These are phyloP conservation scores for Chrysanthemum lavandulifolium DNA, from an alignment of 129 eudicot genomes.

Conservation along the genomic window DNA sequence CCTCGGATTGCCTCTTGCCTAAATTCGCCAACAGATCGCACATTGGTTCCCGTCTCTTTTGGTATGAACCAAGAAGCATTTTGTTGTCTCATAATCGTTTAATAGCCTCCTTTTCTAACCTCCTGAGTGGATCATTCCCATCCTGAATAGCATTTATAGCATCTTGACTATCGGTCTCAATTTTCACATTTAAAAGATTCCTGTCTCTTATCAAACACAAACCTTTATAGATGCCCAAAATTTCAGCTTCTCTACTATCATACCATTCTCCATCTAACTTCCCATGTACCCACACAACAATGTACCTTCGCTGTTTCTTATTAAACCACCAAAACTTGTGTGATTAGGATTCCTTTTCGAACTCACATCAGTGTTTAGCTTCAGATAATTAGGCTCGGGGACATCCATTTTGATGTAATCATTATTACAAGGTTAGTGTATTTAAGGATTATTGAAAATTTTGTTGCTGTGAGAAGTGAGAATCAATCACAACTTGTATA, in stretches of 20 bases:
- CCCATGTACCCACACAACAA: conserved; percentile 24
- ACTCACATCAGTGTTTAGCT: conserved; percentile 24
- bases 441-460: no score
- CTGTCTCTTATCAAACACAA: conserved; percentile 1
- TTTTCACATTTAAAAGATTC: not conserved
- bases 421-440: not conserved
- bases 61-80: conserved; percentile 8
- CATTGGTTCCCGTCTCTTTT: conserved; percentile 10
- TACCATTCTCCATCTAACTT: conserved; percentile 7
- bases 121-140: not conserved
- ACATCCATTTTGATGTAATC: not conserved
- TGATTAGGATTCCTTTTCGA: conserved; percentile 21
- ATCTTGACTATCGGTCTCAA: conserved; percentile 10
- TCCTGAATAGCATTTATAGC: not conserved
- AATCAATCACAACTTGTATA: no score
- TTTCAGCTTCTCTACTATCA: not conserved
- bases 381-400: not conserved
- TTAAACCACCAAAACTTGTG: conserved; percentile 24
- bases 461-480: no score
- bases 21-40: conserved; percentile 18
- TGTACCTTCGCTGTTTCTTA: not conserved
- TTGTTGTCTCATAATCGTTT: not conserved
- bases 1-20: not conserved
- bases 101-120: not conserved
- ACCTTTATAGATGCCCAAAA: conserved; percentile 8